Conservation (phyloP, 441 rosid genomes). For the Euphorbia schlechtendalii region DNA sequence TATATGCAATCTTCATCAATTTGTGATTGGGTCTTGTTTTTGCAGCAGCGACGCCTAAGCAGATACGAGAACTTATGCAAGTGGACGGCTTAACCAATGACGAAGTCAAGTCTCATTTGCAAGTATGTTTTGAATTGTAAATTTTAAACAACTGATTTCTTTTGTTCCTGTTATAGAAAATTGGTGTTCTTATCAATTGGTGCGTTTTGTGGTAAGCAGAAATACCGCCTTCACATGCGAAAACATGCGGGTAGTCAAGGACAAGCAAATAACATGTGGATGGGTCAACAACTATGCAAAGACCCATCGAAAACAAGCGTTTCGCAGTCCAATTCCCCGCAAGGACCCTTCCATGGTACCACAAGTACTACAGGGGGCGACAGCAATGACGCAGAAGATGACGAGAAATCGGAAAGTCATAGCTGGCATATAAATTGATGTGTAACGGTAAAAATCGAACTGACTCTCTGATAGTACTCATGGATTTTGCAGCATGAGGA, state of each 20-base stretch:
- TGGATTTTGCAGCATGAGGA: conserved; percentile 44
- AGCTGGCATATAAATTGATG: conserved; percentile 53
- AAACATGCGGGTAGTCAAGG: conserved; percentile 31
- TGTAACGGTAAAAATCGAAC: conserved; percentile 24
- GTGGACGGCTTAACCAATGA: conserved; percentile 92
- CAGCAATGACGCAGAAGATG: conserved; percentile 57
- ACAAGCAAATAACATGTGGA: conserved; percentile 44
- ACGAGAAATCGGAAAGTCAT: conserved; percentile 60
- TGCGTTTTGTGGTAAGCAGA: conserved; percentile 44
- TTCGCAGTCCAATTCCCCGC: conserved; percentile 52
- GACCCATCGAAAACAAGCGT: conserved; percentile 38
- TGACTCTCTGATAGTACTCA: conserved; percentile 26
- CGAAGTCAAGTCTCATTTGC: conserved; percentile 96
- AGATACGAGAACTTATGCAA: conserved; percentile 85
- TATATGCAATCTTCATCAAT: neutral
- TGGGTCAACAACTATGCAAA: conserved; percentile 34
- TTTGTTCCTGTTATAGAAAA: neutral
- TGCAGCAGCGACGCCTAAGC: conserved; percentile 89
- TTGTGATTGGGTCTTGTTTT: conserved; percentile 14
- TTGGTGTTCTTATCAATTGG: conserved; percentile 13
- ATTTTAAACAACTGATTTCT: neutral
- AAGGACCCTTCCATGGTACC: conserved; percentile 53
- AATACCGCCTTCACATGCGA: conserved; percentile 71
- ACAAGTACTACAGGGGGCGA: conserved; percentile 45
- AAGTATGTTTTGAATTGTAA: conserved; percentile 55